Evolutionary conservation across 768 basidiomycete genomes (phyloP).

Genomic region (Termitomyces eurrhizus): DNA sequence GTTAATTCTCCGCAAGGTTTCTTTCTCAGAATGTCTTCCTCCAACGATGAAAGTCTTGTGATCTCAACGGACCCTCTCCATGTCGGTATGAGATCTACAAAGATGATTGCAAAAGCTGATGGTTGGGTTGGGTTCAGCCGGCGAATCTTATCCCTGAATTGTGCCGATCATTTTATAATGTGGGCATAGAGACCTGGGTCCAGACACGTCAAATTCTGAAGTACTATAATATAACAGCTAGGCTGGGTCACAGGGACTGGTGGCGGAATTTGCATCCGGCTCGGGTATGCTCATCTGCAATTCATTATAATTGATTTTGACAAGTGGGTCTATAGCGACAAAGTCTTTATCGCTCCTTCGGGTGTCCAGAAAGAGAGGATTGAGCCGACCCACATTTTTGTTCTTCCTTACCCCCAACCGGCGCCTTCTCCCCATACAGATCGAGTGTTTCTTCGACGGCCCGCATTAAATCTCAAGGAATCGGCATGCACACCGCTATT

Average conservation of each 20-base stretch:
- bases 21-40: constrained; percentile 17
- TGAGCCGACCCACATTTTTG: constrained; percentile 79
- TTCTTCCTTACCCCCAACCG: constrained; percentile 72
- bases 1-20: not conserved
- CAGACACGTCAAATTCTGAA: constrained; percentile 2
- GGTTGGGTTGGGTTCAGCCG: constrained; percentile 54
- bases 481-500: constrained; percentile 88
- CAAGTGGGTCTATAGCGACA: constrained; percentile 42
- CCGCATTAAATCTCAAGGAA: constrained; percentile 69
- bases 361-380: constrained; percentile 92
- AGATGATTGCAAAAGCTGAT: not conserved
- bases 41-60: constrained; percentile 46
- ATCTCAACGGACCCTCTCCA: constrained; percentile 59
- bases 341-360: constrained; percentile 83
- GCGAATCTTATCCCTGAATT: constrained; percentile 90
- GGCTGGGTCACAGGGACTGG: constrained; percentile 95
- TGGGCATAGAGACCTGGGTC: constrained; percentile 17
- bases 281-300: constrained; percentile 40
- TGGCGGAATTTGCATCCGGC: constrained; percentile 72
- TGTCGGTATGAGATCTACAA: constrained; percentile 31
- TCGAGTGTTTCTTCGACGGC: constrained; percentile 75
- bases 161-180: constrained; percentile 76
- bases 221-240: constrained; percentile 34
- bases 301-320: not conserved
- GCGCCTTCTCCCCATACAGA: constrained; percentile 59